phyloP scores from a whole-genome alignment of 345 rosid species.

The Mangifera indica region DNA sequence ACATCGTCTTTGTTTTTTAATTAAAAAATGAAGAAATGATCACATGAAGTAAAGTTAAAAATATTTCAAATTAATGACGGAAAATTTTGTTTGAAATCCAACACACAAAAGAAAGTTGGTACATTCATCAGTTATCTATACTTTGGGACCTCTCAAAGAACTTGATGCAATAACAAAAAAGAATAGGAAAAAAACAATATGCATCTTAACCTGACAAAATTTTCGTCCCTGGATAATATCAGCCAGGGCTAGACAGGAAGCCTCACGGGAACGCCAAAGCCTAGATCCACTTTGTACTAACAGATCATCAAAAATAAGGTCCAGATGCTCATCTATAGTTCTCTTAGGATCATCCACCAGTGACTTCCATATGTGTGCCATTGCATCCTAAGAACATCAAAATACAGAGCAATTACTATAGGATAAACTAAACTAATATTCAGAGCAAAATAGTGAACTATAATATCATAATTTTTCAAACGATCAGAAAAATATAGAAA shows the following conservation, averaged over 20 bases:
- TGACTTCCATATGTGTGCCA: slow-evolving; percentile 97
- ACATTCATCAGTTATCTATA: background rate
- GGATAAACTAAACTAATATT: too few relatives aligned
- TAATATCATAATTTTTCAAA: background rate
- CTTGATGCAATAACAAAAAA: background rate
- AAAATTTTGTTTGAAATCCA: too few relatives aligned
- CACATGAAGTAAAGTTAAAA: background rate
- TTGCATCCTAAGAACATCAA: slow-evolving; percentile 67
- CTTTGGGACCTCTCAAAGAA: background rate
- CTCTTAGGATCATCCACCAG: slow-evolving; percentile 74
- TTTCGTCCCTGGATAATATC: slow-evolving; percentile 92
- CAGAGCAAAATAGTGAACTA: too few relatives aligned
- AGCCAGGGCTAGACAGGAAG: slow-evolving; percentile 90
- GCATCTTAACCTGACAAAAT: slow-evolving; percentile 67
- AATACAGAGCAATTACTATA: slow-evolving; percentile 23
- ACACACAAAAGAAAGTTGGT: background rate
- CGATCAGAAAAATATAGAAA: background rate
- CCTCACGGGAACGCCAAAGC: slow-evolving; percentile 97
- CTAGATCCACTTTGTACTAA: slow-evolving; percentile 78
- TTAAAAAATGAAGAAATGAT: background rate
- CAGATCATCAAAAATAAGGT: slow-evolving; percentile 79
- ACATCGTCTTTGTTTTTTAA: too few relatives aligned
- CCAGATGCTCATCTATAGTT: slow-evolving; percentile 83
- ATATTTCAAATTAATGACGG: background rate
- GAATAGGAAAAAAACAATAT: slow-evolving; percentile 16